Conservation (phyloP, 2,329 filamentous ascomycete genomes). For the Elsinoe arachidis region DNA sequence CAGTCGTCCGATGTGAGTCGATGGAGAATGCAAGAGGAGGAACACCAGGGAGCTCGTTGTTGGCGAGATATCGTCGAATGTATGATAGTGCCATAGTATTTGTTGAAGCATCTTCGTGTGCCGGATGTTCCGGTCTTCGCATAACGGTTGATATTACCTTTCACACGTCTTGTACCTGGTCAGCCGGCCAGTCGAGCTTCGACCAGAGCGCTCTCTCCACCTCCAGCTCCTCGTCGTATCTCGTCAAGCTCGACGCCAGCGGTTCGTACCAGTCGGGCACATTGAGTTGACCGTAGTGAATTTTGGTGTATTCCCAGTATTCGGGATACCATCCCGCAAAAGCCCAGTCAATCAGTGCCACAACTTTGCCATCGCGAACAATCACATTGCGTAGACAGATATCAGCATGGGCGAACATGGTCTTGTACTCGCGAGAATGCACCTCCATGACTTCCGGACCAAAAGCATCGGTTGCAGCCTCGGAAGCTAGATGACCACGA, state of each 20-base stretch:
- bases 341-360: constrained; percentile 7
- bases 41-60: no score
- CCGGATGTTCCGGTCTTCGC: no score
- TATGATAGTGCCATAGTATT: no score
- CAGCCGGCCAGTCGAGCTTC: background rate
- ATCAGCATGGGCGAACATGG: background rate
- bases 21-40: no score
- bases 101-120: no score
- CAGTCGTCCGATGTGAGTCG: no score
- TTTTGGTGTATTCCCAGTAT: constrained; percentile 12
- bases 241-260: background rate
- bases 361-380: background rate
- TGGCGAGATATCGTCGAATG: no score
- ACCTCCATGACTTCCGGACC: background rate
- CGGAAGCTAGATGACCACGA: background rate
- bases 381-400: background rate
- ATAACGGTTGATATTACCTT: no score
- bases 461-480: background rate
- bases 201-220: background rate
- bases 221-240: background rate
- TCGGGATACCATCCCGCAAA: constrained; percentile 9
- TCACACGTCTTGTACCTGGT: background rate
- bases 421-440: background rate
- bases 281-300: background rate
- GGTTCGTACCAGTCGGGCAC: background rate